These are phyloP conservation scores for Emericellopsis atlantica DNA, from an alignment of 2,329 filamentous ascomycete genomes.

Conservation along the genomic window DNA sequence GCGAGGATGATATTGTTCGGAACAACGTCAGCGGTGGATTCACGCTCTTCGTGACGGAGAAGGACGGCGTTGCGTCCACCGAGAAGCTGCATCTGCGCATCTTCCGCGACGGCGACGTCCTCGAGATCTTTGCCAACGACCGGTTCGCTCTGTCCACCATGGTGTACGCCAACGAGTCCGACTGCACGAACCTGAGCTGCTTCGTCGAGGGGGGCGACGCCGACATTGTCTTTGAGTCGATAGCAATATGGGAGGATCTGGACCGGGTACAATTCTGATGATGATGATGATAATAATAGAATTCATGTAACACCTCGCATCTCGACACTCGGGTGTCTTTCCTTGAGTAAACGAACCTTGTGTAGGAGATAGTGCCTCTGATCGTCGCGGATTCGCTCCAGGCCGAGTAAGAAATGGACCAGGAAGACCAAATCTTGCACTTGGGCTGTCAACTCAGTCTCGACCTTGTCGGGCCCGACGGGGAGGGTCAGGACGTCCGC, in stretches of 20 bases:
- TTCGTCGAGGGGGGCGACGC: slow-evolving; percentile 8
- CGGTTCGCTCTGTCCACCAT: slow-evolving; percentile 13
- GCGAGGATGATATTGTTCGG: slow-evolving; percentile 20
- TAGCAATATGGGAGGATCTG: slow-evolving; percentile 2
- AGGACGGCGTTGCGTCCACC: slow-evolving; percentile 1
- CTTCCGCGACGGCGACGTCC: slow-evolving; percentile 11
- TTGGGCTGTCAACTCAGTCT: slow-evolving; percentile 30
- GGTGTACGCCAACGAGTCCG: slow-evolving; percentile 7
- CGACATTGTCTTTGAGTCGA: slow-evolving; percentile 7
- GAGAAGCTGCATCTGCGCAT: slow-evolving; percentile 10
- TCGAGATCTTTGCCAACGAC: slow-evolving; percentile 14
- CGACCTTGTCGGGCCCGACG: slow-evolving; percentile 18
- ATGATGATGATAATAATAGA: not conserved
- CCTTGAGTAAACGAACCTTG: slow-evolving; percentile 15
- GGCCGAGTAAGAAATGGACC: slow-evolving; percentile 34
- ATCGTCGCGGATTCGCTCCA: slow-evolving; percentile 31
- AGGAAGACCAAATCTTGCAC: slow-evolving; percentile 41
- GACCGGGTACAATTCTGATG: not conserved
- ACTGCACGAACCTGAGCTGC: slow-evolving; percentile 10
- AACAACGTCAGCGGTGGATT: slow-evolving; percentile 23
- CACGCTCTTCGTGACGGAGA: slow-evolving; percentile 24
- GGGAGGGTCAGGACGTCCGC: slow-evolving; percentile 43
- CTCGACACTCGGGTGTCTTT: not conserved
- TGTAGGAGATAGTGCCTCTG: slow-evolving; percentile 25
- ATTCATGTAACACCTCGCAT: not conserved